Conservation (phyloP, 2,329 filamentous ascomycete species). For the Paracamarosporium sp. region DNA sequence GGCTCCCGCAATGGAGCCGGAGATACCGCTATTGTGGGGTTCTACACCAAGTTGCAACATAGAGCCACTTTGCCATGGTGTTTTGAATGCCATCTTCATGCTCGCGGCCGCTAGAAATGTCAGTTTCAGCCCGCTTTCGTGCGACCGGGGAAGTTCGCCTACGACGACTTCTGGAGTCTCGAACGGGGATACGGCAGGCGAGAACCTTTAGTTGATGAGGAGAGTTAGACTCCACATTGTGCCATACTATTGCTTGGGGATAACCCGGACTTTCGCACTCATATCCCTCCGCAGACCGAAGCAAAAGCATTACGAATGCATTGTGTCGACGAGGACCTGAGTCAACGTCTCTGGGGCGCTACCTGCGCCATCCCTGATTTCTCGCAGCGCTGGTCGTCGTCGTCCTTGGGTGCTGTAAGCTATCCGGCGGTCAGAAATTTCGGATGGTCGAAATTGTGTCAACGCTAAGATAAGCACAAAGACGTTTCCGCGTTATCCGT, state of each 20-base stretch:
- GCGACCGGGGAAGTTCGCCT: constrained; percentile 3
- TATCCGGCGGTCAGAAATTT: constrained; percentile 5
- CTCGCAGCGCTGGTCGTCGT: neutral
- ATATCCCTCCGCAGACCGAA: neutral
- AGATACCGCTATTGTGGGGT: neutral
- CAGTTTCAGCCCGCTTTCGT: constrained; percentile 3
- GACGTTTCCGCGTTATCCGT: neutral
- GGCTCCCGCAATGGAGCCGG: constrained; percentile 1
- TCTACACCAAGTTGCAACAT: neutral
- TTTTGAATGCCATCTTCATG: neutral
- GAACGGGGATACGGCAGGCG: constrained; percentile 5
- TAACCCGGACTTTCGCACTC: neutral
- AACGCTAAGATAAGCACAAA: constrained; percentile 5
- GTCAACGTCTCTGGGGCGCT: neutral
- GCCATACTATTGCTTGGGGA: constrained; percentile 2
- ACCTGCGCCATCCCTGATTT: neutral
- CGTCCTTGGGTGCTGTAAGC: neutral
- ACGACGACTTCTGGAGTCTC: neutral
- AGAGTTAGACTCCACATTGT: neutral
- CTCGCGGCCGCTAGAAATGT: neutral
- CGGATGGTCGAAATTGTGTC: constrained; percentile 2
- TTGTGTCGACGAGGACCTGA: neutral
- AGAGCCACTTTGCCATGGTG: neutral
- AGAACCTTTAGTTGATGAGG: neutral
- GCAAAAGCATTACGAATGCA: neutral